Base-by-base conservation (phyloP, 1,284 basidiomycete species). In the Ustilago shanxiensis region DNA sequence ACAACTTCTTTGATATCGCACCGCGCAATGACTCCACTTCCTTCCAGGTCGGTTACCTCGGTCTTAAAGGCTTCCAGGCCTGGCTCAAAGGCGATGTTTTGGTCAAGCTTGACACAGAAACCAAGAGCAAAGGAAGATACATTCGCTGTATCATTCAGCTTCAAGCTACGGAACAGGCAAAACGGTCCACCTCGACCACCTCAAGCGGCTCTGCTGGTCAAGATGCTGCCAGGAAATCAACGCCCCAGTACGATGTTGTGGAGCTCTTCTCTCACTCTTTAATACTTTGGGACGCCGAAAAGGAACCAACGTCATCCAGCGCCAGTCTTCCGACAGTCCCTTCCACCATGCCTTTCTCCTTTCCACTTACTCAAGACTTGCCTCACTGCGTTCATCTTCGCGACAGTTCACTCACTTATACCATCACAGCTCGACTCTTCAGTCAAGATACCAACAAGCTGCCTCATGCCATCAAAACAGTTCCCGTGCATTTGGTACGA, bases 1-100 rank as follows among this genome's bases (percentile, higher is more conserved):
- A 71, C 13, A 54, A 20, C 75, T 83, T 84, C 59, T 85, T 86
- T 54, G 84, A 86, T 53, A 80, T 86, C 39, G 83, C 67, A 0
- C 83, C 82, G 6, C 70, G 75, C 10, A 66, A 64, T 49, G 83
- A 85, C 39, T 77, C 80, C 9, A 73, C 83, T 2, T 84, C 83
- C 13, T 86, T 86, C 54, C 84, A 86, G 65, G 76, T 74, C 11
- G 84, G 84, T 31, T 85, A 84, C 54, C 72, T 85, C 5, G 84
- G 84, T 5, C 53, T 85, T 16, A 66, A 76, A 6, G 83, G 78
- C 20, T 78, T 79, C 33, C 50, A 75, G 24, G 73, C 83, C 1
- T 81, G 79, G 77, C 56, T 85, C 62, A 78, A 80, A 52, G 84
- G 84, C 35, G 84, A 86, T 39, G 83, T 86, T 1, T 70, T 85